Base-by-base conservation (phyloP, 169 alveolate species). In the Plasmodium vivax region DNA sequence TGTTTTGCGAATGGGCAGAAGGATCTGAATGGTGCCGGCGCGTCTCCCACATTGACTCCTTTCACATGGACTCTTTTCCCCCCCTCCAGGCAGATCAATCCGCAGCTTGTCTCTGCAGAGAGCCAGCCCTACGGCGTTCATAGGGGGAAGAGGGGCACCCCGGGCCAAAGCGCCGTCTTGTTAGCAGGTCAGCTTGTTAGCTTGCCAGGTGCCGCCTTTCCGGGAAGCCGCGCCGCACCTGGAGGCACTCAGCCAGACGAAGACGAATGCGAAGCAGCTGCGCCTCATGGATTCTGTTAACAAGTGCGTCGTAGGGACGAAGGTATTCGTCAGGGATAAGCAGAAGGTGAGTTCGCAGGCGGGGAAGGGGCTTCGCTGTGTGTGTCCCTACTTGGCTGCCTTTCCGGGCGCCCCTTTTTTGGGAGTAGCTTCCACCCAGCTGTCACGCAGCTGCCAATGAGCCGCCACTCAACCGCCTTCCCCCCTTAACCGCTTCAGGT, bases 241-340 rank as follows among this genome's bases (percentile, higher is more conserved):
- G 38, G 9, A 68, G 38, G 27, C 9, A 68, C 6, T 6, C 5
- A 9, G 3, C 77, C 1, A 68, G 8, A 68, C 77, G 23, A 68
- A 68, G 27, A 68, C 77, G 38, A 68, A 68, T 30, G 38, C 41
- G 77, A 27, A 68, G 5, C 41, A 34, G 14, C 14, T 2, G 1
- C 77, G 8, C 38, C 41, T 68, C 51, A 88, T 88, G 94, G 90
- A 88, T n/a, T 19, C 81, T 43, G 23, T 68, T 16, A 88, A 23
- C 12, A 88, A 88, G 62, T 88, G 94, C 10, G 90, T 88, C 23
- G 30, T 73, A 4, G 94, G 94, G 36, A 81, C 94, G 51, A 88
- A 88, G 51, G 80, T 88, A 8, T 88, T 88, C 73, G 73, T 88
- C 74, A 88, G 83, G 51, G 91, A 88, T 36, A 77, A 88, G 58